A percentile compares a stretch with the other conserved stretches of the same genome.
These are phyloP conservation scores for Lentinula guzmanii DNA, from an alignment of 768 basidiomycete genomes.

Conservation along the genomic window DNA sequence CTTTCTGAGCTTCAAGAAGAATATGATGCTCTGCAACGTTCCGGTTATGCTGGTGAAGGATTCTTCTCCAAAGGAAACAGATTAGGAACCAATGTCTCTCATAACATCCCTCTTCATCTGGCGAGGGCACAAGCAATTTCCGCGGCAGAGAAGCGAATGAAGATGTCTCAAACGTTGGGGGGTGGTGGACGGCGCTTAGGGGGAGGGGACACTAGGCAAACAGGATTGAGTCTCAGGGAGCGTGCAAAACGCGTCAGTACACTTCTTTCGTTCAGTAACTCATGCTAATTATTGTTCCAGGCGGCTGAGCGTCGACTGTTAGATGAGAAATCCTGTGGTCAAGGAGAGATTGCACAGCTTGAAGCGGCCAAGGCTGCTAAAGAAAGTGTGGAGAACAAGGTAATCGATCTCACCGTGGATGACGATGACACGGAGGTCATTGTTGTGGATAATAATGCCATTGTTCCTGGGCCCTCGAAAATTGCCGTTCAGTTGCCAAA, in stretches of 20 bases:
- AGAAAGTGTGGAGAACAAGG: conserved; percentile 53
- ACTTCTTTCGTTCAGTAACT: neutral
- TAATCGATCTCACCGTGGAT: conserved; percentile 53
- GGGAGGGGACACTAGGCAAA: conserved; percentile 31
- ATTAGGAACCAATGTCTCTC: conserved; percentile 63
- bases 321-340: conserved; percentile 75
- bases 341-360: conserved; percentile 44
- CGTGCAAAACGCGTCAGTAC: conserved; percentile 60
- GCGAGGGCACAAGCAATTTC: conserved; percentile 66
- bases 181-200: conserved; percentile 48
- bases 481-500: conserved; percentile 1
- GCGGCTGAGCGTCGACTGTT: conserved; percentile 76
- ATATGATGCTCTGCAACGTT: conserved; percentile 69
- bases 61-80: conserved; percentile 47
- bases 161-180: conserved; percentile 37
- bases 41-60: conserved; percentile 88
- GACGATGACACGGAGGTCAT: conserved; percentile 27
- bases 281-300: conserved; percentile 30
- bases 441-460: conserved; percentile 15
- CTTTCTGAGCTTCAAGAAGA: conserved; percentile 76
- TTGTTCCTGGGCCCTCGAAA: conserved; percentile 16
- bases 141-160: conserved; percentile 72
- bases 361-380: conserved; percentile 69
- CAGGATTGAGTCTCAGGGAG: conserved; percentile 54
- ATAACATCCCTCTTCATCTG: conserved; percentile 59